Percentiles rank a stretch among this genome's conserved stretches.
Conservation (phyloP, 441 rosid species). For the Euphorbia schlechtendalii region DNA sequence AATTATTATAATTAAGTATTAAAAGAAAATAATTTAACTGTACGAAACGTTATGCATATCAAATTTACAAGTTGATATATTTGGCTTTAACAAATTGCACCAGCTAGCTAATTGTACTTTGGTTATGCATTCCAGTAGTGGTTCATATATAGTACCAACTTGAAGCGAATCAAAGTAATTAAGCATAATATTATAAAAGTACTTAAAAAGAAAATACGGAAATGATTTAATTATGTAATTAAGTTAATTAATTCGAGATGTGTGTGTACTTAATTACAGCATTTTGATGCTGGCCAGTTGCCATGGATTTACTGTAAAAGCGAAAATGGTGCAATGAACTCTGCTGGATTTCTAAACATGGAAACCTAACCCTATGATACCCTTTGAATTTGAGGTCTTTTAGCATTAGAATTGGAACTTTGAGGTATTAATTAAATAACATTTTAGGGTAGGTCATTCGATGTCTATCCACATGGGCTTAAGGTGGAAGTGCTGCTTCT, state of each 20-base stretch:
- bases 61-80: not conserved
- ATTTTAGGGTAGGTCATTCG: conserved; percentile 37
- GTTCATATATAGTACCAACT: not conserved
- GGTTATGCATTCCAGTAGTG: not conserved
- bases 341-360: conserved; percentile 25
- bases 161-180: not conserved
- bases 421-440: conserved; percentile 22
- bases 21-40: too few species aligned
- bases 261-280: conserved; percentile 12
- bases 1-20: too few species aligned
- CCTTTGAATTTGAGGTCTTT: conserved; percentile 15
- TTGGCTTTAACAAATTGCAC: not conserved
- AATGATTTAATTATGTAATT: not conserved
- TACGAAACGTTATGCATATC: too few species aligned
- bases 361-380: conserved; percentile 24
- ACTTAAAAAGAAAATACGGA: not conserved
- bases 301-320: conserved; percentile 4
- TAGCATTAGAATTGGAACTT: not conserved
- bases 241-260: not conserved
- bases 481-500: conserved; percentile 15
- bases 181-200: not conserved
- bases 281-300: conserved; percentile 14
- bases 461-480: conserved; percentile 37
- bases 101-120: not conserved
- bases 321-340: conserved; percentile 15